A percentile compares a stretch with the other conserved stretches of the same genome.
These are phyloP conservation scores for Colletotrichum caudatum DNA, from an alignment of 2,329 filamentous ascomycete genomes.

Conservation along the genomic window DNA sequence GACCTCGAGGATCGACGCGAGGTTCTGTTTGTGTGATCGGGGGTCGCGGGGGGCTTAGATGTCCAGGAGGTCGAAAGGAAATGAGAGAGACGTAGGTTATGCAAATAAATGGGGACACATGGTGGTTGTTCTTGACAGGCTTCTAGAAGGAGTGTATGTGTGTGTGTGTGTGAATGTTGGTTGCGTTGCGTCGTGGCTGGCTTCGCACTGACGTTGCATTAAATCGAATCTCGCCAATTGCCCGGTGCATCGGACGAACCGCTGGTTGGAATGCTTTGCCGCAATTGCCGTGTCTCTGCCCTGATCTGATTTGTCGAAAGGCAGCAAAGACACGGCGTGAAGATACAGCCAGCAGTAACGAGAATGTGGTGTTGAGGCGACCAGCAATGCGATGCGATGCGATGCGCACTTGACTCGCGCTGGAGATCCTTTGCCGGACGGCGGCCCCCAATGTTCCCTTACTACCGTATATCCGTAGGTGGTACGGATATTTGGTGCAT, in stretches of 20 bases:
- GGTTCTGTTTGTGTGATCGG: constrained; percentile 12
- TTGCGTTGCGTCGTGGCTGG: too few relatives aligned
- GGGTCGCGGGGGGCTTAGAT: constrained; percentile 28
- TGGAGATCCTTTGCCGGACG: constrained; percentile 10
- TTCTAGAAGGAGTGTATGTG: constrained; percentile 27
- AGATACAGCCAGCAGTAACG: neutral
- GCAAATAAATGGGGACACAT: neutral
- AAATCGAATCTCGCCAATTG: constrained; percentile 35
- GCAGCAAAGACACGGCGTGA: neutral
- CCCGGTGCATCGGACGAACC: constrained; percentile 35
- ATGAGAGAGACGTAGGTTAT: constrained; percentile 12
- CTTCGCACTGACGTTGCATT: constrained; percentile 27
- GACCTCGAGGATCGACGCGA: constrained; percentile 32
- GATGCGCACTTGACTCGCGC: constrained; percentile 25
- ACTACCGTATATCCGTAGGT: too few relatives aligned
- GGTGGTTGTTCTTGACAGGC: constrained; percentile 12
- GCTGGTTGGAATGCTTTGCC: neutral
- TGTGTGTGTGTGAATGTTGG: constrained; percentile 8
- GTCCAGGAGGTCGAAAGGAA: constrained; percentile 8
- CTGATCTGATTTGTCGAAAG: neutral
- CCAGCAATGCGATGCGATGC: neutral
- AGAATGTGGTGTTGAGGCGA: neutral
- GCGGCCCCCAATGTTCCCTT: constrained; percentile 11
- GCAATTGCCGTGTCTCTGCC: neutral
- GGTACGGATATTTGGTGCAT: too few relatives aligned